These are phyloP conservation scores for Pyricularia sp. DNA, from an alignment of 2,329 filamentous ascomycete species.

Conservation along the genomic window DNA sequence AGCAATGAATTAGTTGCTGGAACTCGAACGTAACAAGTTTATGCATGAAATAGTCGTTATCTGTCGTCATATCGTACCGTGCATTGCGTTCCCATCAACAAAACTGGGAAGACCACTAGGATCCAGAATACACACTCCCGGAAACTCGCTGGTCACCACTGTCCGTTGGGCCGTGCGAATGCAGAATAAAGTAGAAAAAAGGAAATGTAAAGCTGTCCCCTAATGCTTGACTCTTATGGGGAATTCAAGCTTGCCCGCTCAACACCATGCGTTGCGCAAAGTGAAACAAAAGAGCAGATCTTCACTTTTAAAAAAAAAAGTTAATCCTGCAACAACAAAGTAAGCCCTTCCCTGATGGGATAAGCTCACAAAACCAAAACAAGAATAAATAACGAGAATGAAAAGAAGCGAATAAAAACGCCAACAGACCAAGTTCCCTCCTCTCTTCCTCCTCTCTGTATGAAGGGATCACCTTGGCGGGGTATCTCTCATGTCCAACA, in stretches of 20 bases:
- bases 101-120: not conserved
- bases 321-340: not conserved
- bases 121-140: not conserved
- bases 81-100: not conserved
- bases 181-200: not conserved
- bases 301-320: not conserved
- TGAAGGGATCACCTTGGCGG: not conserved
- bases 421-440: not conserved
- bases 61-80: not conserved
- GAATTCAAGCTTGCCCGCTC: not conserved
- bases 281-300: not conserved
- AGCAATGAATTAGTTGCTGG: not conserved
- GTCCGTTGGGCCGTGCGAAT: not conserved
- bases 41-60: not conserved
- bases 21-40: not conserved
- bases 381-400: not conserved
- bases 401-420: not conserved
- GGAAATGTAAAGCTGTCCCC: not conserved
- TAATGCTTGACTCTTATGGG: not conserved
- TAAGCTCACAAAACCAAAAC: not conserved
- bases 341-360: not conserved
- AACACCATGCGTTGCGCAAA: not conserved
- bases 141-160: not conserved
- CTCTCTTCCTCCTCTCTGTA: not conserved
- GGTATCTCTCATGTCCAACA: not conserved